A percentile compares a stretch with the other conserved stretches of the same genome.
These are phyloP conservation scores for Thielaviopsis punctulata DNA, from an alignment of 2,329 filamentous ascomycete genomes.

Conservation along the genomic window DNA sequence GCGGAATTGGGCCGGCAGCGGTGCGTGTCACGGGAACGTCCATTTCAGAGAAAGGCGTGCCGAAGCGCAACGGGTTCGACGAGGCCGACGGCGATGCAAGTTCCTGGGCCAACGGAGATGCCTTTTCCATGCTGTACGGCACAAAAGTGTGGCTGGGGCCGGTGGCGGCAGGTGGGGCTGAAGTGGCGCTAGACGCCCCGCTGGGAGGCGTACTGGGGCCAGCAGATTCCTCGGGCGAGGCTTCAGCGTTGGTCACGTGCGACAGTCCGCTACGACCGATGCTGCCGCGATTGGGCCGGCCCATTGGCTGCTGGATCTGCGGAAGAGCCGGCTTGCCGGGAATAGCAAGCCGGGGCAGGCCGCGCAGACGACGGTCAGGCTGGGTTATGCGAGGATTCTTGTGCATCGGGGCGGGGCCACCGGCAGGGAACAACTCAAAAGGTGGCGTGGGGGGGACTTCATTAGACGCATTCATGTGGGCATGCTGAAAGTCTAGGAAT, in stretches of 20 bases:
- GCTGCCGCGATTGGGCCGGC: background rate
- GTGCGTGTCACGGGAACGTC: conserved; percentile 70
- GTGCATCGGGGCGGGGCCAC: conserved; percentile 15
- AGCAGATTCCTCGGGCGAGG: conserved; percentile 1
- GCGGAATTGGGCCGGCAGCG: conserved; percentile 51
- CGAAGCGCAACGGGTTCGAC: conserved; percentile 52
- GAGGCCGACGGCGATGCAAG: conserved; percentile 30
- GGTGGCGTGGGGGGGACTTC: conserved; percentile 54
- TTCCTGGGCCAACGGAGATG: conserved; percentile 34
- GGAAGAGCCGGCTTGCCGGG: conserved; percentile 24
- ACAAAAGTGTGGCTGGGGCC: conserved; percentile 21
- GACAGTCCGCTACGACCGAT: conserved; percentile 3
- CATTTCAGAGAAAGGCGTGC: conserved; percentile 80
- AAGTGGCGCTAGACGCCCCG: conserved; percentile 16
- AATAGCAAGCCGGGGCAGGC: conserved; percentile 45
- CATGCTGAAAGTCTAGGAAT: conserved; percentile 71
- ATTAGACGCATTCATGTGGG: conserved; percentile 25
- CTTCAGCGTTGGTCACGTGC: conserved; percentile 9
- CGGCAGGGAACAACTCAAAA: conserved; percentile 41
- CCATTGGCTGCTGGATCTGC: conserved; percentile 15
- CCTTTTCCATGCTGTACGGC: conserved; percentile 35
- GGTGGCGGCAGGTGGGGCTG: conserved; percentile 21
- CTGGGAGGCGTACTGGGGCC: background rate
- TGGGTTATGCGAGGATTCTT: background rate
- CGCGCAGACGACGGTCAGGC: conserved; percentile 38